A percentile compares a stretch with the other conserved stretches of the same genome.
These are phyloP conservation scores for Annulohypoxylon stygium DNA, from an alignment of 495 filamentous ascomycete species.

Conservation along the genomic window DNA sequence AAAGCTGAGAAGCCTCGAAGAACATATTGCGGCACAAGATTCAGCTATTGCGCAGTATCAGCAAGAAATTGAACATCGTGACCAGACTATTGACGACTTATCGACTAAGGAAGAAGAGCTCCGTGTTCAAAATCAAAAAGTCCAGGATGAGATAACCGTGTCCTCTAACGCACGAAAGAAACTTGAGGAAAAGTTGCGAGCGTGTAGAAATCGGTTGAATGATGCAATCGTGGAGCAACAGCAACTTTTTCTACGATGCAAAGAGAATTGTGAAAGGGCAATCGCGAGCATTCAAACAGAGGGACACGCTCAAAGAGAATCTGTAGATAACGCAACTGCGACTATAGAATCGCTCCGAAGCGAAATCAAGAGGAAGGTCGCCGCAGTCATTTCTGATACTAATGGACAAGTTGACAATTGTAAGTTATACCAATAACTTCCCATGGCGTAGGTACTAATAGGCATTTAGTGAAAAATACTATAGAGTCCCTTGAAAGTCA, in stretches of 20 bases:
- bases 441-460: conserved; percentile 8
- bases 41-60: conserved; percentile 41
- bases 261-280: conserved; percentile 46
- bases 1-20: conserved; percentile 40
- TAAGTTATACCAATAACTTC: conserved; percentile 32
- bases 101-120: conserved; percentile 39
- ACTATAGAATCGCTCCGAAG: conserved; percentile 51
- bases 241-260: conserved; percentile 50
- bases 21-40: conserved; percentile 42
- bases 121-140: conserved; percentile 34
- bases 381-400: conserved; percentile 43
- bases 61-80: conserved; percentile 33
- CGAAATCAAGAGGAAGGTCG: conserved; percentile 52
- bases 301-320: conserved; percentile 29
- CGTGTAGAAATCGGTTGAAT: conserved; percentile 52
- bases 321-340: conserved; percentile 44
- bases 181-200: conserved; percentile 50
- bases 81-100: conserved; percentile 45
- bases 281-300: conserved; percentile 46
- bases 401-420: conserved; percentile 46
- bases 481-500: conserved; percentile 45
- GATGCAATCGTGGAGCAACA: conserved; percentile 58
- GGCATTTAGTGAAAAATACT: conserved; percentile 45
- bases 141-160: conserved; percentile 42
- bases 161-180: conserved; percentile 38